Evolutionary conservation across 2,329 filamentous ascomycete species (phyloP), one percentile per base, ranked within the genome.

Genomic region (Fusarium fracticaudum): DNA sequence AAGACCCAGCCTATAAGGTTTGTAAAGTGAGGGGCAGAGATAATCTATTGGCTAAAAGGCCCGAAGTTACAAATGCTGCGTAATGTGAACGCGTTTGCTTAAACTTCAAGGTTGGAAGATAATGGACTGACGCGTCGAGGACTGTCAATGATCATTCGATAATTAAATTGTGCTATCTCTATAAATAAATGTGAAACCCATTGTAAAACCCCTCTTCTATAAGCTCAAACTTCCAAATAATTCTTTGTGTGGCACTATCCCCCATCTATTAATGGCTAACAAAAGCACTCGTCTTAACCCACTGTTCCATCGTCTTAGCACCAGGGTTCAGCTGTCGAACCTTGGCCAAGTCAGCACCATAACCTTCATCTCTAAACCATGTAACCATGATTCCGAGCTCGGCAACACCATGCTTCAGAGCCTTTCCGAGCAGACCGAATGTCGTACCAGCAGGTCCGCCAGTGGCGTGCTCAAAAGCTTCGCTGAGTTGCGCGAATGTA

Each of bases 311-410:
- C 0, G 63, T 69, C 55, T 66, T 71, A 2, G 57, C 24, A 9
- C 31, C 50, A 13, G 71, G 72, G 40, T 74, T 67, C 26, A 74
- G 6, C 26, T 74, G 60, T 37, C 60, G 59, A 31, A 74, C 40
- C 37, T 59, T 63, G 17, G 38, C 29, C 29, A 74, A 24, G 13
- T 74, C 64, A 12, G 71, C 72, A 1, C 54, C 63, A 17, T 74
- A 74, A 5, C 72, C 72, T 18, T 71, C 67, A 14, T 74, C 63
- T 53, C 60, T 67, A 26, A 74, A 74, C 72, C 72, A 74, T 29
- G 64, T 44, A 14, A 60, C 62, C 72, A 74, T 74, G 38, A 51
- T 67, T 17, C 71, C 71, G 22, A 72, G 29, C 33, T 74, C 71
- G 6, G 58, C 22, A 22, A 74, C 60, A 2, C 57, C 60, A 35